Base-by-base conservation (phyloP, 495 filamentous ascomycete genomes). In the Venustampulla echinocandica region DNA sequence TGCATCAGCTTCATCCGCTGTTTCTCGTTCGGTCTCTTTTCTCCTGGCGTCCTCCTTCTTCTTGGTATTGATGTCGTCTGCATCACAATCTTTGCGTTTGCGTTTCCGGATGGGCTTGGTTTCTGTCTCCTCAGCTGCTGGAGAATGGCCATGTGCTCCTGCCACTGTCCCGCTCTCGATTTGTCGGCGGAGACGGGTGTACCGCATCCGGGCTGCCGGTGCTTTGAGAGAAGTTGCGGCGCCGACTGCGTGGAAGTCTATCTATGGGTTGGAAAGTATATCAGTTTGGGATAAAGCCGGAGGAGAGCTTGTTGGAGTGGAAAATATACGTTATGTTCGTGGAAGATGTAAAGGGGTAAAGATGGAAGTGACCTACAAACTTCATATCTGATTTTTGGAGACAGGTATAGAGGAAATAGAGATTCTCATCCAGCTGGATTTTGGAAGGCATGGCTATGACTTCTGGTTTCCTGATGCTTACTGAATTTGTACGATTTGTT, bases 391-490 rank as follows among this genome's bases (percentile, higher is more conserved):
- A 57, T 27, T 61, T 61, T 32, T 61, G 51, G 19, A 68, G 42
- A 32, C 64, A 67, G 23, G 60, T 52, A 44, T 64, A 71, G 7
- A 71, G 59, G 44, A 71, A 67, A 47, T 56, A 54, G 21, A 64
- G 42, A 39, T 54, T 61, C 23, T 59, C 55, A 37, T 67, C 60
- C 9, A 57, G 48, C 44, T 58, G 54, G 7, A 59, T 54, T 36
- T 58, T 64, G 1, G 59, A 54, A 21, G 60, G 58, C 59, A 61
- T 61, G 35, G 9, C 30, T 17, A 28, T 5, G 21, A 17, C 3
- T n/a, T n/a, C n/a, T n/a, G n/a, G n/a, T n/a, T n/a, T n/a, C n/a
- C n/a, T n/a, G n/a, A n/a, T n/a, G n/a, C n/a, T n/a, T n/a, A n/a
- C n/a, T n/a, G n/a, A n/a, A n/a, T n/a, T n/a, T n/a, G n/a, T n/a